Evolutionary conservation across 2,329 filamentous ascomycete species (phyloP).

Genomic region (Botrytis paeoniae): DNA sequence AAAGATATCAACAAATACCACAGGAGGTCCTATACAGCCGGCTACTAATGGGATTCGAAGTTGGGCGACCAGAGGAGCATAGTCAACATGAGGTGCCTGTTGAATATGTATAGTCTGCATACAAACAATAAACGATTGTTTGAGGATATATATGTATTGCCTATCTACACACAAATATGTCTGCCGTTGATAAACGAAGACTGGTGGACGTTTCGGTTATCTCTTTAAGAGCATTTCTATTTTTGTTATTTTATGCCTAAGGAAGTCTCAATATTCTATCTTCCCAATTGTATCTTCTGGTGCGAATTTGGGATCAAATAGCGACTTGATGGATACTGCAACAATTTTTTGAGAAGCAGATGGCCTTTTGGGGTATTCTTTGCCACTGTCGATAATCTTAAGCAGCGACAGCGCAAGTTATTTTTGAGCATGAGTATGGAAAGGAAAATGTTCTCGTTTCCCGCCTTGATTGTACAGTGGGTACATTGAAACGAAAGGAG

Average conservation of each 20-base stretch:
- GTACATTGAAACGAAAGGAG: neutral
- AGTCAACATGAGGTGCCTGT: neutral
- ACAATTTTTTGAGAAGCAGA: neutral
- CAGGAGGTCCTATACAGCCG: neutral
- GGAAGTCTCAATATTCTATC: neutral
- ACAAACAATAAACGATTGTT: neutral
- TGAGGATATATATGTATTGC: neutral
- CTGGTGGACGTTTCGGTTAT: neutral
- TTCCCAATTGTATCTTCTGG: neutral
- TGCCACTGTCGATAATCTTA: neutral
- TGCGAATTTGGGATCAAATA: neutral
- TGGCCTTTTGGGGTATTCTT: neutral
- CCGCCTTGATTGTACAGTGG: neutral
- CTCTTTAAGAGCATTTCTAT: neutral
- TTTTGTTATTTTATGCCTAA: neutral
- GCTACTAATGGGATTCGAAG: neutral
- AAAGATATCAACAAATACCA: neutral
- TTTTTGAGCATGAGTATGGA: neutral
- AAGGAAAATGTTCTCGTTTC: neutral
- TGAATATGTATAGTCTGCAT: neutral
- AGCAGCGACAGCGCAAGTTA: neutral
- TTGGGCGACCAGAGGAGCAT: neutral
- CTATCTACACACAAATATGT: neutral
- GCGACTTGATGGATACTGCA: neutral
- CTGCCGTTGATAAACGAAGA: neutral